Evolutionary conservation across 2,329 filamentous ascomycete species (phyloP), one percentile per base, ranked within the genome.

Genomic region (Claviceps arundinis): DNA sequence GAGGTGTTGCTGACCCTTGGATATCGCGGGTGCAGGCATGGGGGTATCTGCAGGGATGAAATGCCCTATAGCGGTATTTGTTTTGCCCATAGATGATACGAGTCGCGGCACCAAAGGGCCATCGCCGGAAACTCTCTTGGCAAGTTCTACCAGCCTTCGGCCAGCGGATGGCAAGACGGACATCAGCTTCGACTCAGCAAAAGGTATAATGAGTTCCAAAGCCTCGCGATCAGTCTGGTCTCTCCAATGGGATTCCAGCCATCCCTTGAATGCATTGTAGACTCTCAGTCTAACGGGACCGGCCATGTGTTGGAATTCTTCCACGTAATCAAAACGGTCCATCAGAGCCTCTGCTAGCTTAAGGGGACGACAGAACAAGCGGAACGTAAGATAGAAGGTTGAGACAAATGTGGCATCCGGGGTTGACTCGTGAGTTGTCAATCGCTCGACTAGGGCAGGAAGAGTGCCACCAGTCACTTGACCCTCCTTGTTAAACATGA

Each of bases 181-280:
- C 48, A 74, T 74, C 7, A 98, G 75, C 57, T 85, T 85, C 47
- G 78, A 77, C 58, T 84, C 80, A 2, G 91, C 89, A 66, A 98
- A 98, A 1, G 80, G 74, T 37, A 85, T 75, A 56, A 98, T 94
- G 48, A 86, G 72, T 0, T 77, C 73, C 8, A 98, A 73, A 1
- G 90, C 89, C 13, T 81, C 77, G 50, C 80, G 79, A 64, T 98
- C 93, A 11, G 83, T 82, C 54, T 89, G 81, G 56, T 88, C 81
- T 47, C 86, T 82, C 91, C 93, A 98, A 68, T 98, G 89, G 6
- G 87, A 93, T 70, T 97, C 93, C 19, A 98, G 73, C 93, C 93
- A 98, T 43, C 87, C 87, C 68, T 98, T 98, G 75, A 98, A 89
- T 52, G 89, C 84, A 64, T 98, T 97, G 73, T 94, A 97, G 1